Conservation (phyloP, 2,329 filamentous ascomycete genomes). For the Cladobotryum protrusum region DNA sequence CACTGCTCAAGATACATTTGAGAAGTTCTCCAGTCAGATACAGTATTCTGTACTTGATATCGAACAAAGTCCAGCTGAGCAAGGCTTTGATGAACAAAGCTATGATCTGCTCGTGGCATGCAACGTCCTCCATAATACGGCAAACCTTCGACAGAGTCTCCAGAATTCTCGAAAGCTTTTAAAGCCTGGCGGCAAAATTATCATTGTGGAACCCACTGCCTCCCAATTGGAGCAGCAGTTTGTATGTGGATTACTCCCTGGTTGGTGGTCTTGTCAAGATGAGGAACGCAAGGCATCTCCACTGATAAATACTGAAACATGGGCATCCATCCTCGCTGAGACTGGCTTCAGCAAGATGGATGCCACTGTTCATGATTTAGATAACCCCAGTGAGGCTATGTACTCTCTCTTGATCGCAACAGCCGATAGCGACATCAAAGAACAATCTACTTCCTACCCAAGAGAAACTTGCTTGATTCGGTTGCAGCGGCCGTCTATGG, state of each 20-base stretch:
- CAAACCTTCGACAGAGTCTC: background rate
- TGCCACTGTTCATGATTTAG: too few species aligned
- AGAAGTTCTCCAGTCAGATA: background rate
- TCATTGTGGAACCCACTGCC: background rate
- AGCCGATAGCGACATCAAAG: too few species aligned
- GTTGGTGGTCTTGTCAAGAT: background rate
- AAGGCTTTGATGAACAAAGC: background rate
- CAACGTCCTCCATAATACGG: background rate
- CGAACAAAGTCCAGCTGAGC: background rate
- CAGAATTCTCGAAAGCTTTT: background rate
- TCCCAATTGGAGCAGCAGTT: background rate
- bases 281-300: too few species aligned
- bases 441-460: too few species aligned
- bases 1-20: background rate
- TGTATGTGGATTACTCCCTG: background rate
- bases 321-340: too few species aligned
- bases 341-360: too few species aligned
- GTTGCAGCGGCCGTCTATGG: too few species aligned
- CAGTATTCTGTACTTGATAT: background rate
- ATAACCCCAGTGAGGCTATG: too few species aligned
- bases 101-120: background rate
- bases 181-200: background rate
- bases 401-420: too few species aligned
- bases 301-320: too few species aligned
- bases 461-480: too few species aligned